phyloP scores from a whole-genome alignment of 2,329 filamentous ascomycete species.

The Apiospora aurea region DNA sequence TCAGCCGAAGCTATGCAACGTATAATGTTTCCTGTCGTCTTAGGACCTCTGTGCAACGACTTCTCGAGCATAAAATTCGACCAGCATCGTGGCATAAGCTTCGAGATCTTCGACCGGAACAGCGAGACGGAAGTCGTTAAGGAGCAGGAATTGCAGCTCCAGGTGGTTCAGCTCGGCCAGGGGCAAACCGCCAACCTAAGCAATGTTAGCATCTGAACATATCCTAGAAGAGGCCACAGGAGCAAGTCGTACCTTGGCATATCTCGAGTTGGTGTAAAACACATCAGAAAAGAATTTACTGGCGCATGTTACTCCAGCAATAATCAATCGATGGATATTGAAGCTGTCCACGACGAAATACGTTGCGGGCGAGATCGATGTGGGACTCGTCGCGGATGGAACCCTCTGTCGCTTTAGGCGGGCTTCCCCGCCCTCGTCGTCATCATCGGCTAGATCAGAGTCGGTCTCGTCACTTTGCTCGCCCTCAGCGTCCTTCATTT shows the following conservation, averaged over 20 bases:
- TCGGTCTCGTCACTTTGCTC: slow-evolving; percentile 54
- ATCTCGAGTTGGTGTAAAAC: slow-evolving; percentile 98
- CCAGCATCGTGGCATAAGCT: slow-evolving; percentile 96
- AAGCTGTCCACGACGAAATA: slow-evolving; percentile 97
- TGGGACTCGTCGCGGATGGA: slow-evolving; percentile 29
- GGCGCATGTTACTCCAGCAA: slow-evolving; percentile 95
- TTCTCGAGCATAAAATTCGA: slow-evolving; percentile 96
- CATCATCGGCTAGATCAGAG: slow-evolving; percentile 56
- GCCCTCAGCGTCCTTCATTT: slow-evolving; percentile 45
- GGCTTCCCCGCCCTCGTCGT: slow-evolving; percentile 47
- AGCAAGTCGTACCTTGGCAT: slow-evolving; percentile 80
- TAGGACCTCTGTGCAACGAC: slow-evolving; percentile 63
- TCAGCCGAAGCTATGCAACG: slow-evolving; percentile 9
- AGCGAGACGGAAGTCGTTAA: slow-evolving; percentile 95
- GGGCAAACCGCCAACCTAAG: slow-evolving; percentile 89
- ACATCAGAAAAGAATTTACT: slow-evolving; percentile 99
- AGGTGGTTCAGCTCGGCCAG: slow-evolving; percentile 93
- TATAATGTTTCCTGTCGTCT: slow-evolving; percentile 25
- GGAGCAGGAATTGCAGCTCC: slow-evolving; percentile 90
- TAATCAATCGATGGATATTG: slow-evolving; percentile 96
- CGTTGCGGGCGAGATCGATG: slow-evolving; percentile 50
- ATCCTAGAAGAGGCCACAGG: slow-evolving; percentile 27
- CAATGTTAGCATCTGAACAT: background rate
- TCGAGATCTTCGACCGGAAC: slow-evolving; percentile 95
- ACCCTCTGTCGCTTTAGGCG: slow-evolving; percentile 38